Evolutionary conservation across 2,329 filamentous ascomycete species (phyloP), one percentile per base, ranked within the genome.

Genomic region (Hymenoscyphus linearis): DNA sequence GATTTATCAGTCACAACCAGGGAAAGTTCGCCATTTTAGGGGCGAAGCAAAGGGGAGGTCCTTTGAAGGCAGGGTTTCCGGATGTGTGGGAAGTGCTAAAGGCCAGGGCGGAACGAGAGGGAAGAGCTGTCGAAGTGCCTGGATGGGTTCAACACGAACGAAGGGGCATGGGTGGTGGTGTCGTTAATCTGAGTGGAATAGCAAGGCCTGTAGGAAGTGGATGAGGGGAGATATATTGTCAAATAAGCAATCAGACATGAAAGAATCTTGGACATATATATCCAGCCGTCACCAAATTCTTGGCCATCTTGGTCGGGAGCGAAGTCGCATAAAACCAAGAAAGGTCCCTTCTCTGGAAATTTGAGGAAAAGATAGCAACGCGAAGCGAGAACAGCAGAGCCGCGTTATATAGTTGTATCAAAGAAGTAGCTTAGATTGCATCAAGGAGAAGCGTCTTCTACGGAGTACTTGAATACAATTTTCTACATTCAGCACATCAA

Each of bases 21-120:
- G 82, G 83, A 52, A 86, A 89, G 55, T 92, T 97, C 70, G 92
- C 91, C 13, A 90, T 97, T 52, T 85, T 89, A 58, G 92, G 93
- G 2, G 86, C 89, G 26, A 88, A 87, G 78, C 81, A 82, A 62
- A 83, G 82, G 65, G 83, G 82, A 4, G 82, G 84, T 26, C 82
- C 87, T 0, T 75, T 90, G 22, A 79, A 79, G 36, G 88, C 88
- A 1, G 90, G 90, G 0, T 97, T 93, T 78, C 92, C 93, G 1
- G 78, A 77, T 52, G 85, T 90, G 0, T 91, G 87, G 81, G 80
- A 85, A 60, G 87, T 88, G 0, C 82, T 96, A 16, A 80, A 78
- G 53, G 79, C 82, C 36, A 83, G 83, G 65, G 82, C 85, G 60
- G 80, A 80, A 14, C 80, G 82, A 52, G 82, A 86, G 65, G 80